Conservation (phyloP, 2,329 filamentous ascomycete species). For the Alternaria incomplexa region DNA sequence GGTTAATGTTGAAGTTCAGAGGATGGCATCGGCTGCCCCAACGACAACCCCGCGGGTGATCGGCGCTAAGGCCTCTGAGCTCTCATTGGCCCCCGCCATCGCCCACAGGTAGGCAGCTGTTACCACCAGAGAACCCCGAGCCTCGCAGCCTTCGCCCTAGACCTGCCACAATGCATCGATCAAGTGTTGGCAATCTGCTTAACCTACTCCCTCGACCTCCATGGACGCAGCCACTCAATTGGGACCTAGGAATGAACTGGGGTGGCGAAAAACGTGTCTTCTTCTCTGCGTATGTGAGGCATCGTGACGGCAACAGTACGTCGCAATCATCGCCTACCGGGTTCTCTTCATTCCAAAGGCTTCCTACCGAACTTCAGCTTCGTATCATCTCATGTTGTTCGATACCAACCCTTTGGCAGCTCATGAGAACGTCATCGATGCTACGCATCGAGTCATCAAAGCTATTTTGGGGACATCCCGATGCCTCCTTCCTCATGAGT, state of each 20-base stretch:
- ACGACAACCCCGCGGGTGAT: background rate
- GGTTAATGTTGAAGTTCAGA: background rate
- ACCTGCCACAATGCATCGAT: background rate
- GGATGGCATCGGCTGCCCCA: background rate
- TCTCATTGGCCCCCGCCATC: background rate
- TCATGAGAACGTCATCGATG: slow-evolving; percentile 17
- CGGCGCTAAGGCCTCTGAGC: background rate
- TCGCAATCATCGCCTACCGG: background rate
- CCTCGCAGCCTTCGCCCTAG: background rate
- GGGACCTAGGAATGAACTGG: background rate
- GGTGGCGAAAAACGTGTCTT: background rate
- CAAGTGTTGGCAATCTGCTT: background rate
- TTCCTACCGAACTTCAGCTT: slow-evolving; percentile 21
- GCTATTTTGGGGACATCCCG: slow-evolving; percentile 19
- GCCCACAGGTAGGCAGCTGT: background rate
- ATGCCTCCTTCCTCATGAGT: slow-evolving; percentile 13
- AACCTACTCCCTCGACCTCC: background rate
- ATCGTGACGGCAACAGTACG: background rate
- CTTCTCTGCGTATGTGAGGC: background rate
- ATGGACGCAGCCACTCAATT: background rate
- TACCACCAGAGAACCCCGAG: no score
- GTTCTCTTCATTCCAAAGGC: slow-evolving; percentile 6
- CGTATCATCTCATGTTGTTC: slow-evolving; percentile 18
- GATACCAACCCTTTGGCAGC: slow-evolving; percentile 18
- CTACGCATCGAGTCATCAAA: slow-evolving; percentile 25